Base-by-base conservation (phyloP, 305 asterid genomes). In the Fraxinus floribunda region DNA sequence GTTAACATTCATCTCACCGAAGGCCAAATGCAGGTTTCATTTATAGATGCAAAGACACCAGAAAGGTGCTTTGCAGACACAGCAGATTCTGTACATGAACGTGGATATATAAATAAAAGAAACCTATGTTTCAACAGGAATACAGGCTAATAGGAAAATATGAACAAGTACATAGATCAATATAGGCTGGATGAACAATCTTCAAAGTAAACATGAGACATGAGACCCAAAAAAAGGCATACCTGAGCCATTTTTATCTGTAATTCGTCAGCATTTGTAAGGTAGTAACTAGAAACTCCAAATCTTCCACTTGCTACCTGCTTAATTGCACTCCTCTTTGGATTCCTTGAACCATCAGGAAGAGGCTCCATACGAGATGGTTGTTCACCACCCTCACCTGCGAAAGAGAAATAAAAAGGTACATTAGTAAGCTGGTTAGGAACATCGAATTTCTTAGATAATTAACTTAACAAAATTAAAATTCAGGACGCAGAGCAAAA, bases 191-290 rank as follows among this genome's bases (percentile, higher is more conserved):
- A 44, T 71, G 62, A 16, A 44, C 78, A 72, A 66, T 26, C 83
- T 78, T 57, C 16, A 73, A 36, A 70, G 74, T 3, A 55, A 80
- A 46, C 55, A n/a, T n/a, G n/a, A n/a, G n/a, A n/a, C n/a, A n/a
- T n/a, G 64, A 57, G 35, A 10, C 78, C 20, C 46, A 35, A 35
- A 82, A 49, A 74, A 3, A 84, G 78, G 30, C 60, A 62, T 89
- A 96, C 99, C 99, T 97, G 98, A 77, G 99, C 99, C 98, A 97
- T 95, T 88, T 97, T 97, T 79, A 97, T 97, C 84, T 97, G 99
- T 49, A 97, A 78, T 87, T 97, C 99, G 75, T 93, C 98, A 0
- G 99, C 98, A 84, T 97, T 97, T 76, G 98, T 92, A 55, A 97
- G 98, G 87, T 97, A 97, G 86, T 92, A 93, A 85, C 97, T 97